Evolutionary conservation across 257 asterid genomes (phyloP), one percentile per base, ranked within the genome.

Genomic region (Craterostigma plantagineum): DNA sequence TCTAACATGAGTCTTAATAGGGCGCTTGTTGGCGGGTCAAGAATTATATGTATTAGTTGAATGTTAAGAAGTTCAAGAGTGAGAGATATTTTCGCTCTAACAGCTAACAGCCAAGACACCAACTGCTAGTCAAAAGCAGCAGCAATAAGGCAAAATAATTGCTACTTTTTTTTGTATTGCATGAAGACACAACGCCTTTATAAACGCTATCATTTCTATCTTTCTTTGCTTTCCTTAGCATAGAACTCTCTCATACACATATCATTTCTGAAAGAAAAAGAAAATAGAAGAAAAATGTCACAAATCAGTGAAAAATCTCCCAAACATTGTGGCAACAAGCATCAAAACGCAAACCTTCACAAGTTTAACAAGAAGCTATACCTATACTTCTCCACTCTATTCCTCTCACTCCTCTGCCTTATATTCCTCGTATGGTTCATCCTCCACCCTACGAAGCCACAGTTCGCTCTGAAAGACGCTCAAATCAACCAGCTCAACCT

Each of bases 361-460:
- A 65, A 62, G 34, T 58, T 76, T 66, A 75, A 68, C 75, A 76
- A 68, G 39, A 87, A 71, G 34, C 45, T 66, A 46, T 64, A 57
- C 52, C 53, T 41, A 46, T 50, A 56, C 59, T 38, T 87, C 48
- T 59, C 85, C n/a, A 63, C 92, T 33, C 34, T 77, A 33, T 54
- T 75, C 49, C 70, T 83, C 56, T 64, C 91, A n/a, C 15, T 90
- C 14, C 65, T 69, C 41, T 67, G 82, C 7, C 54, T 87, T 64
- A 66, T 79, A 41, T 55, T 76, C 66, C 91, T 87, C 3, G 63
- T 79, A 8, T 90, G 76, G 65, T 66, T 90, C 10, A 61, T 71
- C 46, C 84, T 90, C 45, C 94, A 72, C 38, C 99, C 95, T 4
- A 53, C 74, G 0, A 90, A 83, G 10, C 99, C 99, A 0, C 62